Conservation (phyloP, 164 flowering plant species). For the Taxillus chinensis region DNA sequence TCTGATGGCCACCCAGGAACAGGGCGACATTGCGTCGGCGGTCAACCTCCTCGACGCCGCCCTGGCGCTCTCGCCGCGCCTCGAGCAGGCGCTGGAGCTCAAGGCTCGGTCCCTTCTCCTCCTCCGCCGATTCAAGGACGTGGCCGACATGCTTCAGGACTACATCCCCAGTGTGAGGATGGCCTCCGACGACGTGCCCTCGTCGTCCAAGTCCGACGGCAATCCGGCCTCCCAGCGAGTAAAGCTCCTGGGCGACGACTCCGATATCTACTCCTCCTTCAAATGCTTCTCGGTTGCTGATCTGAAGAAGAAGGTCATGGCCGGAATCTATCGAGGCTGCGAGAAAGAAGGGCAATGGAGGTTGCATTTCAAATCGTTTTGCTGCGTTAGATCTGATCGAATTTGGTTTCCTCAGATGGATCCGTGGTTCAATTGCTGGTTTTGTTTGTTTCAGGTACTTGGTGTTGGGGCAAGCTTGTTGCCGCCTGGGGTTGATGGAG, state of each 20-base stretch:
- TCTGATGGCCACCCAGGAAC: conserved; percentile 61
- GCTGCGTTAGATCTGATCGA: background rate
- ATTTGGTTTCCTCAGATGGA: no score
- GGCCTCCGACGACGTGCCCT: conserved; percentile 35
- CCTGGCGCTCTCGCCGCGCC: conserved; percentile 55
- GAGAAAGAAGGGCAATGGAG: conserved; percentile 94
- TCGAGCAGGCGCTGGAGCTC: conserved; percentile 73
- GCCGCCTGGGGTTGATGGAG: conserved; percentile 87
- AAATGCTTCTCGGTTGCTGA: conserved; percentile 92
- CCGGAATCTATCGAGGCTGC: conserved; percentile 53
- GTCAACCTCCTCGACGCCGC: conserved; percentile 71
- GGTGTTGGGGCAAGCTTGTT: conserved; percentile 87
- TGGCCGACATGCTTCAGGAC: conserved; percentile 91
- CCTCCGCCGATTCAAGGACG: conserved; percentile 76
- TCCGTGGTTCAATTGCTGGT: no score
- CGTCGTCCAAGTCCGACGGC: conserved; percentile 15
- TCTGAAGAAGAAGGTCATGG: conserved; percentile 80
- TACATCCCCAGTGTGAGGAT: conserved; percentile 79
- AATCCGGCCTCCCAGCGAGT: conserved; percentile 22
- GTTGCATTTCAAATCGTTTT: conserved; percentile 16
- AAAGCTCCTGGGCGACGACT: conserved; percentile 40
- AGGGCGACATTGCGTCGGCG: conserved; percentile 53
- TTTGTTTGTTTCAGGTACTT: conserved; percentile 40
- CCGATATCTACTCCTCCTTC: conserved; percentile 30
- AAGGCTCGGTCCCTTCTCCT: conserved; percentile 75